A percentile compares a stretch with the other conserved stretches of the same genome.
Evolutionary conservation across 345 rosid species (phyloP).

Genomic region (Fremontodendron californicum): DNA sequence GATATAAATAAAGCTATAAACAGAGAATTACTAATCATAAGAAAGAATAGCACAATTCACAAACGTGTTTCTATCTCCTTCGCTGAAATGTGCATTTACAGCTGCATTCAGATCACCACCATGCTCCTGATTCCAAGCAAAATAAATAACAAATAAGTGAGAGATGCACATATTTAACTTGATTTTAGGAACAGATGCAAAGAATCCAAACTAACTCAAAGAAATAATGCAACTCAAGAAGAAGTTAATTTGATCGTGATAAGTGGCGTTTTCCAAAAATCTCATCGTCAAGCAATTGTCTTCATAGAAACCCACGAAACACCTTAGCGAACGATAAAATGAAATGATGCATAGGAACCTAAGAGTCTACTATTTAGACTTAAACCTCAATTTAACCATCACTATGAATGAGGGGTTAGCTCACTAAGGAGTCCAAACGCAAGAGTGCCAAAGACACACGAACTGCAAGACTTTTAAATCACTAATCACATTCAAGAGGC

Average conservation of each 20-base stretch:
- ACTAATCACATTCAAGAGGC: background rate
- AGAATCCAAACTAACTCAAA: background rate
- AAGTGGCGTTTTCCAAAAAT: background rate
- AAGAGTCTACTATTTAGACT: background rate
- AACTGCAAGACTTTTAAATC: background rate
- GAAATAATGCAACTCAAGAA: background rate
- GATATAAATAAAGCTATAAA: background rate
- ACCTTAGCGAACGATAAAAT: background rate
- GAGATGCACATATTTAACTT: background rate
- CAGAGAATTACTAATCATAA: background rate
- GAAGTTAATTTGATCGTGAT: background rate
- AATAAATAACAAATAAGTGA: conserved; percentile 14
- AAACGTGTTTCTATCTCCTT: conserved; percentile 71
- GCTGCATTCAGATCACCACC: conserved; percentile 92
- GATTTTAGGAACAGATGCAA: conserved; percentile 1
- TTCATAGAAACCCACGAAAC: background rate
- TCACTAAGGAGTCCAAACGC: background rate
- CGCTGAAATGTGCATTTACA: conserved; percentile 80
- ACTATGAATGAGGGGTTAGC: too few species aligned
- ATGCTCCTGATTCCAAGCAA: conserved; percentile 59
- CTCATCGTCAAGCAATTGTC: background rate
- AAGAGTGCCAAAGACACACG: background rate
- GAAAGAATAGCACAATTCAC: conserved; percentile 18
- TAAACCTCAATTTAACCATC: background rate
- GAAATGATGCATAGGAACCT: background rate